Base-by-base conservation (phyloP, 306 rosid genomes). In the Phaseolus lunatus region DNA sequence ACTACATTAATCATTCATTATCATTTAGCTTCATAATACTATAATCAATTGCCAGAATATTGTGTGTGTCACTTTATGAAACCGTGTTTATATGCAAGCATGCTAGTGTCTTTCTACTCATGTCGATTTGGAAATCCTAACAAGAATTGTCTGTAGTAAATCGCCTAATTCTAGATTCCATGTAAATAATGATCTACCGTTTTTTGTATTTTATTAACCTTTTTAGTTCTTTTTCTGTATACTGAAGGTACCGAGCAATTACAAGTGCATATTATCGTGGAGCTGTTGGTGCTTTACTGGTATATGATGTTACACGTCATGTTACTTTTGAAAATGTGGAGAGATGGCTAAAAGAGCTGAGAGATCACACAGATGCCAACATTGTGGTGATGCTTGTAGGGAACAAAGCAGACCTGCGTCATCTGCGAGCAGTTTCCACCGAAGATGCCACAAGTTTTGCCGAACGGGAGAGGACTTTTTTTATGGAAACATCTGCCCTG, bases 401-500 rank as follows among this genome's bases (percentile, higher is more conserved):
- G 9, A 85, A 85, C 85, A 85, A 85, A 63, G 85, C 85, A 7
- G 88, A 85, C 24, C 72, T 85, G 67, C 88, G 81, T 19, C 88
- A 85, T 78, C 16, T 85, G 50, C 65, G 83, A 13, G 88, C 88
- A 9, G 88, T 85, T 52, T 78, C 81, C 5, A 78, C 67, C 0
- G 88, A 85, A 74, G 83, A 81, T 73, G 56, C 85, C 14, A 68
- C 80, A 5, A 14, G 56, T 68, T 85, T 85, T 20, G 85, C 88
- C 0, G 85, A 85, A 72, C 75, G 77, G 16, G 88, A 85, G 72
- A 62, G 63, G 31, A 85, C 78, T 7, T 68, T 73, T 57, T 85
- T 85, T 75, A 85, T 81, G 88, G 88, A 85, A 70, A 85, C 88
- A 61, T 85, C 88, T 61, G 88, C 88, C 78, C 88, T 85, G 0